Evolutionary conservation across 768 basidiomycete genomes (phyloP).

Genomic region (Mycena vulgaris): DNA sequence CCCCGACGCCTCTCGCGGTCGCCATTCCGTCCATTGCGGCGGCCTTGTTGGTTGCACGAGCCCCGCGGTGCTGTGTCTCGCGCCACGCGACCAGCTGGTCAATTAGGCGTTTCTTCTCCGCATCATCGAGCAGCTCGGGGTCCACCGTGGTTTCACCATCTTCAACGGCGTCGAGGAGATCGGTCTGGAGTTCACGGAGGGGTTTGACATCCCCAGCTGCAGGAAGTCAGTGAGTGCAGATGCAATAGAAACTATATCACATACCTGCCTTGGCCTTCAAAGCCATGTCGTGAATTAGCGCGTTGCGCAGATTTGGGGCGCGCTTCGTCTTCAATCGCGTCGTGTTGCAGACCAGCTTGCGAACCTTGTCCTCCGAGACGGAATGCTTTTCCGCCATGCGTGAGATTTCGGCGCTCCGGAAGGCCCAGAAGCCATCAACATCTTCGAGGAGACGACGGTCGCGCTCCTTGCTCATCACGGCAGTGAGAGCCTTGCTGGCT

Average conservation of each 20-base stretch:
- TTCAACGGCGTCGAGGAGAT: background rate
- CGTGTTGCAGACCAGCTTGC: background rate
- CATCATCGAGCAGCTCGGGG: background rate
- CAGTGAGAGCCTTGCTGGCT: background rate
- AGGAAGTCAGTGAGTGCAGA: background rate
- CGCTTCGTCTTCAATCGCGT: background rate
- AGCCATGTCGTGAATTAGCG: background rate
- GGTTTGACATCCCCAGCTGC: background rate
- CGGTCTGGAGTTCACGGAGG: background rate
- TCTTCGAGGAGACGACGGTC: background rate
- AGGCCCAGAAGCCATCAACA: background rate
- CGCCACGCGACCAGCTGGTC: background rate
- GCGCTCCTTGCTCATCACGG: background rate
- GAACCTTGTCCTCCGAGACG: background rate
- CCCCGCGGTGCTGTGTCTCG: background rate
- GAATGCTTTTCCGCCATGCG: background rate
- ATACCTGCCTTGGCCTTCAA: background rate
- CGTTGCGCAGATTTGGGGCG: background rate
- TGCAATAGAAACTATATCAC: background rate
- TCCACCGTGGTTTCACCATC: background rate
- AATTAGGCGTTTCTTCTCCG: background rate
- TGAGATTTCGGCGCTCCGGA: background rate
- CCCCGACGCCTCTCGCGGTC: background rate
- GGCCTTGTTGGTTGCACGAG: conserved; percentile 7
- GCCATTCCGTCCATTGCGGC: background rate